Evolutionary conservation across 352 stramenopile genomes (phyloP), one percentile per base, ranked within the genome.

Genomic region (Peronospora tabacina): DNA sequence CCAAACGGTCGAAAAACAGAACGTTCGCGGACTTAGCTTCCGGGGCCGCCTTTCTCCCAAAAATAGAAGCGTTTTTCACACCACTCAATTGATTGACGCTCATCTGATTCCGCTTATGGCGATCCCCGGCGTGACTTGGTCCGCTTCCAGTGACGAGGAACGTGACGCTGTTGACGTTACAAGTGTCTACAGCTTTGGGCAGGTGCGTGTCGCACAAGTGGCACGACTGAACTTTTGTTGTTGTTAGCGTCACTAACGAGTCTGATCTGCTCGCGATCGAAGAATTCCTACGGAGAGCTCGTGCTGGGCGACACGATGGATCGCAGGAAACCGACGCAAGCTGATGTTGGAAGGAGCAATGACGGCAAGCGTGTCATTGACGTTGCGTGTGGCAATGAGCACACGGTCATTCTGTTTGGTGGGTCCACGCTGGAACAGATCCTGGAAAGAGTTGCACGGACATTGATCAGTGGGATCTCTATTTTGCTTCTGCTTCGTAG

Each of bases 251-350:
- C 8, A 13, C 16, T 10, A 38, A 28, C 35, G 33, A 39, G 10
- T 42, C 20, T 35, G 29, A 8, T 33, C 7, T 36, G 16, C 0
- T 11, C 29, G n/a, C n/a, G 2, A 9, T 26, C 5, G 0, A 52
- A 97, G 79, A 97, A 97, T 58, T 78, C 83, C 29, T 97, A 96
- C 46, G 88, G 88, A 0, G 90, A 97, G 58, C 70, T 97, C n/a
- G 87, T 76, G 6, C 75, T 89, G 9, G 87, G 83, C 19, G 88
- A 97, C 50, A 85, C 67, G 0, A 71, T 61, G 34, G 73, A 82
- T 19, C 75, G 88, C n/a, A 77, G 63, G 41, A 52, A 34, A 1
- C 84, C 84, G 0, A 82, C 55, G 5, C 69, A 61, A 13, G 56
- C 93, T 5, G 44, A 72, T 8, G 24, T 63, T 34, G 37, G 46